Percentiles rank a stretch among this genome's conserved stretches.
phyloP scores from a whole-genome alignment of 768 basidiomycete species.

The Mycena kentingensis region DNA sequence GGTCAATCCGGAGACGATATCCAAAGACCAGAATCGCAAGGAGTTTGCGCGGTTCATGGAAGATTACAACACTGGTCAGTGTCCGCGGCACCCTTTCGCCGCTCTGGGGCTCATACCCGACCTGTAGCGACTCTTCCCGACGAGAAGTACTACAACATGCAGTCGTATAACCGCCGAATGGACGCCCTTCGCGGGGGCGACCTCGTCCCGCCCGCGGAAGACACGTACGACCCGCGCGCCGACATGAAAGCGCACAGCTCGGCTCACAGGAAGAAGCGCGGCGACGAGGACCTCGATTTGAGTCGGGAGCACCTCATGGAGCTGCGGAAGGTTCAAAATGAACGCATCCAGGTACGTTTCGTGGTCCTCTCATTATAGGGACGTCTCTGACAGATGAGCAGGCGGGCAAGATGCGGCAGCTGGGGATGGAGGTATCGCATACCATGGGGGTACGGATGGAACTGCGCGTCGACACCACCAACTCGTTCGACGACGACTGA shows the following conservation, averaged over 20 bases:
- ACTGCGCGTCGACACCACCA: no score
- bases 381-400: conserved; percentile 27
- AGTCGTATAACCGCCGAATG: conserved; percentile 84
- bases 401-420: conserved; percentile 80
- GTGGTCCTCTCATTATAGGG: background rate
- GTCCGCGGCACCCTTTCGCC: background rate
- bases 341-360: conserved; percentile 72
- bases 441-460: conserved; percentile 90
- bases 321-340: conserved; percentile 79
- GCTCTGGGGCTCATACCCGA: background rate
- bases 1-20: conserved; percentile 85
- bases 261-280: conserved; percentile 66
- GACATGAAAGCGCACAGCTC: conserved; percentile 79
- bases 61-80: conserved; percentile 78
- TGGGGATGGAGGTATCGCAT: conserved; percentile 87
- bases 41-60: conserved; percentile 83
- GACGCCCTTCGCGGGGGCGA: conserved; percentile 81
- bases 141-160: conserved; percentile 94
- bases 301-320: conserved; percentile 80
- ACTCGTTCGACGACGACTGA: conserved; percentile 57
- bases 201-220: conserved; percentile 69
- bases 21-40: conserved; percentile 83
- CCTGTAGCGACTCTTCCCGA: conserved; percentile 82
- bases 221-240: conserved; percentile 78
- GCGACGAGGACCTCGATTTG: conserved; percentile 75